A percentile compares a stretch with the other conserved stretches of the same genome.
These are phyloP conservation scores for Jackrogersella multiformis DNA, from an alignment of 495 filamentous ascomycete species.

Conservation along the genomic window DNA sequence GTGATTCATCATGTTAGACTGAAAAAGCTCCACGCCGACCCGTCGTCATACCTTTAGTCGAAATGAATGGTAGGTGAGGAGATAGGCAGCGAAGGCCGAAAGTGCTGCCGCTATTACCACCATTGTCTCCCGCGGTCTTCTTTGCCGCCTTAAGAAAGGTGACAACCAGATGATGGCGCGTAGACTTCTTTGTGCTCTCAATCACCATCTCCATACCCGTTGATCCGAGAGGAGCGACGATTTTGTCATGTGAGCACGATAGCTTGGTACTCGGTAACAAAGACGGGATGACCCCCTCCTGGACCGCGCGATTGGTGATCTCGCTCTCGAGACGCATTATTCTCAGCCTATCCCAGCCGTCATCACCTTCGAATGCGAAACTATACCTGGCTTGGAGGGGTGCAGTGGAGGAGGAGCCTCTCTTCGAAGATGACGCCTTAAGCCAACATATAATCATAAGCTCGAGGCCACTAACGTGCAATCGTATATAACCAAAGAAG, in stretches of 20 bases:
- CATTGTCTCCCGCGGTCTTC: background rate
- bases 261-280: constrained; percentile 9
- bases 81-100: background rate
- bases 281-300: constrained; percentile 11
- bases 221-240: constrained; percentile 1
- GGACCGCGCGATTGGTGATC: constrained; percentile 9
- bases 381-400: background rate
- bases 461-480: background rate
- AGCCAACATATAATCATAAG: constrained; percentile 18
- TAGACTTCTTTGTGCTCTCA: constrained; percentile 1
- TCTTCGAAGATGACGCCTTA: background rate
- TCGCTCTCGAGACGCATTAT: constrained; percentile 9
- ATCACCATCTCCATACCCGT: constrained; percentile 8
- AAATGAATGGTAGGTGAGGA: constrained; percentile 8
- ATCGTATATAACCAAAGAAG: constrained; percentile 16
- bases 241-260: background rate
- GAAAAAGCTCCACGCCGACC: constrained; percentile 9
- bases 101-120: background rate
- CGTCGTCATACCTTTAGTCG: background rate
- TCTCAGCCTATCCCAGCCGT: constrained; percentile 15
- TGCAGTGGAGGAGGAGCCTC: background rate
- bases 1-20: constrained; percentile 6
- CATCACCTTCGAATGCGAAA: constrained; percentile 7
- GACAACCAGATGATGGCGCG: constrained; percentile 6
- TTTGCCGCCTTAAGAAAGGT: constrained; percentile 4